These are phyloP conservation scores for Globisporangium nodosum DNA, from an alignment of 352 stramenopile genomes.

Conservation along the genomic window DNA sequence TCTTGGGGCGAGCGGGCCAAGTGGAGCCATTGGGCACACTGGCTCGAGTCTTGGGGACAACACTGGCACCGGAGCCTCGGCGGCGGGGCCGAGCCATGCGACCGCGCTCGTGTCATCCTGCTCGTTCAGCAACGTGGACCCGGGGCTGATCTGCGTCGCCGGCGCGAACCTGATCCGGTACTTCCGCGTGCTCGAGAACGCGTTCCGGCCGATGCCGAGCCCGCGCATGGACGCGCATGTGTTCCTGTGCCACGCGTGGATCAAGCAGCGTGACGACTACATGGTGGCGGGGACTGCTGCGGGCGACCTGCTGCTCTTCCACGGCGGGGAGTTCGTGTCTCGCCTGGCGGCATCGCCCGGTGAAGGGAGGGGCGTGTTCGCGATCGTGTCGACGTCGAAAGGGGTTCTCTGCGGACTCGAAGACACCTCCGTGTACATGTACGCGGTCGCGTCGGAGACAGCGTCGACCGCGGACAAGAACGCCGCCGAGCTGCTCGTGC, in stretches of 20 bases:
- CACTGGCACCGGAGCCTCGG: background rate
- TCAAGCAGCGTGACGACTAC: conserved; percentile 88
- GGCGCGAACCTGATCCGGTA: conserved; percentile 83
- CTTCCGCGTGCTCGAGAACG: conserved; percentile 87
- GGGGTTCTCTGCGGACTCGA: conserved; percentile 75
- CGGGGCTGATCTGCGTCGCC: conserved; percentile 82
- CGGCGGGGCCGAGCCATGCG: background rate
- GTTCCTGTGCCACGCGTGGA: conserved; percentile 86
- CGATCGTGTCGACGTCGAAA: conserved; percentile 63
- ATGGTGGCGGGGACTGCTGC: conserved; percentile 77
- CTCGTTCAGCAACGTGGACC: conserved; percentile 87
- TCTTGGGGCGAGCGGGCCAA: background rate
- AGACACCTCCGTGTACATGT: conserved; percentile 66
- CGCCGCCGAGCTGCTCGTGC: conserved; percentile 32
- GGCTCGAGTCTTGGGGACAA: background rate
- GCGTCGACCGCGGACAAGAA: conserved; percentile 22
- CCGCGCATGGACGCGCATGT: conserved; percentile 61
- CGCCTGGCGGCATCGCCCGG: conserved; percentile 51
- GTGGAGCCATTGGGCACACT: background rate
- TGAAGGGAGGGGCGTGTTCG: conserved; percentile 38
- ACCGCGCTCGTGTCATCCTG: conserved; percentile 58
- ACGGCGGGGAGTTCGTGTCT: conserved; percentile 62
- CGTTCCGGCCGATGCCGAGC: conserved; percentile 80
- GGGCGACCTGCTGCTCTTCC: conserved; percentile 87
- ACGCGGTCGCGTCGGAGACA: conserved; percentile 37